These are phyloP conservation scores for Letharia columbiana DNA, from an alignment of 495 filamentous ascomycete genomes.

Conservation along the genomic window DNA sequence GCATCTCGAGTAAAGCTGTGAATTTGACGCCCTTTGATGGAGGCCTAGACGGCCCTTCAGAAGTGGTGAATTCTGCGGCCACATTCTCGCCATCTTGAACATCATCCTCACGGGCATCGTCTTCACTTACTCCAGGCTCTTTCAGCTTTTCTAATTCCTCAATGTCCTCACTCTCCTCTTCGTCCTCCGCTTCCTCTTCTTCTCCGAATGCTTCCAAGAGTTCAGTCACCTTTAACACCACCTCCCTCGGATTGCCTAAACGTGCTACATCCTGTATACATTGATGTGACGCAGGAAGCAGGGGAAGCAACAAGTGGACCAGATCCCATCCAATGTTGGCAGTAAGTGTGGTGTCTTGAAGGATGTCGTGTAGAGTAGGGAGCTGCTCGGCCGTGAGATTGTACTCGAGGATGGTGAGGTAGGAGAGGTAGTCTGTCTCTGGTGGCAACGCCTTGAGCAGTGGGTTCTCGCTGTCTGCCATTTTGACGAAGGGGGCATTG, in stretches of 20 bases:
- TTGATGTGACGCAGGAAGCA: constrained; percentile 58
- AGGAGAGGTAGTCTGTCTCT: constrained; percentile 73
- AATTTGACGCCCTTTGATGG: constrained; percentile 44
- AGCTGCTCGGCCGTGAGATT: constrained; percentile 71
- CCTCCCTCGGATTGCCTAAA: constrained; percentile 86
- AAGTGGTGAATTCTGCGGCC: not conserved
- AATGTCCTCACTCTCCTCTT: constrained; percentile 20
- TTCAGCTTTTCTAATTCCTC: constrained; percentile 15
- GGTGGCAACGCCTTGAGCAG: constrained; percentile 53
- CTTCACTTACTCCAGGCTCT: constrained; percentile 28
- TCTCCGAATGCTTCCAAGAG: constrained; percentile 51
- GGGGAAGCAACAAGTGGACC: constrained; percentile 72
- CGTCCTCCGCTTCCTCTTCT: constrained; percentile 42
- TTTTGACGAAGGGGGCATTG: not conserved
- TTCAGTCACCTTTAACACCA: constrained; percentile 81
- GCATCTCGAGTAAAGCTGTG: constrained; percentile 66
- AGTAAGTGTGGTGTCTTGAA: constrained; percentile 77
- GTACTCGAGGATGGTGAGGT: constrained; percentile 79
- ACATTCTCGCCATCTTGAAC: not conserved
- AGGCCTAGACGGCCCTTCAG: constrained; percentile 14
- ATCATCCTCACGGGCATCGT: not conserved
- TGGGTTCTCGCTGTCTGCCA: constrained; percentile 27
- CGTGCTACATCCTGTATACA: constrained; percentile 74
- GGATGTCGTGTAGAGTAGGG: constrained; percentile 63
- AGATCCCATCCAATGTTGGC: constrained; percentile 95